Evolutionary conservation across 805 yeast species (phyloP).

Genomic region (Myxozyma sirexii): DNA sequence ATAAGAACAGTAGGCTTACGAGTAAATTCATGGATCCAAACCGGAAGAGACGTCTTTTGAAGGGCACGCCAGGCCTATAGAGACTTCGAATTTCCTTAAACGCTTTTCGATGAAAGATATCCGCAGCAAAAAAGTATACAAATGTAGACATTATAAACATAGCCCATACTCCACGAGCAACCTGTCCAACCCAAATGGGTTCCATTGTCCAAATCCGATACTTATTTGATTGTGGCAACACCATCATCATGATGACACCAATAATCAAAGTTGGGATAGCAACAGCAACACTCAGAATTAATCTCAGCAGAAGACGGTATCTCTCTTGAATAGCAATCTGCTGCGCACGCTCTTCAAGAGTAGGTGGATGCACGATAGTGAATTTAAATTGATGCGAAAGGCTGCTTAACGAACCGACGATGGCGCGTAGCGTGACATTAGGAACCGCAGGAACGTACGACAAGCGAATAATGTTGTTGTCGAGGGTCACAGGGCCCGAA

Average conservation of each 20-base stretch:
- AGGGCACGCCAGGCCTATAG: constrained; percentile 59
- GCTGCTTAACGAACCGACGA: constrained; percentile 54
- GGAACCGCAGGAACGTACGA: constrained; percentile 65
- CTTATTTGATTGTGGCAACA: constrained; percentile 49
- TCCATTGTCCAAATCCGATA: constrained; percentile 59
- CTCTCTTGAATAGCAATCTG: constrained; percentile 55
- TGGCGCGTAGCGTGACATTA: constrained; percentile 56
- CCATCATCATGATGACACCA: constrained; percentile 70
- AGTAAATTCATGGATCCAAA: constrained; percentile 80
- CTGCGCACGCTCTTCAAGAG: constrained; percentile 66
- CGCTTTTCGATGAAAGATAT: constrained; percentile 70
- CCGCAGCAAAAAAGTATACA: constrained; percentile 73
- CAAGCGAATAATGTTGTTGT: constrained; percentile 61
- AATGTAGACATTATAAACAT: constrained; percentile 68
- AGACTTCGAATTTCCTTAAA: constrained; percentile 58
- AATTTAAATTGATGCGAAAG: constrained; percentile 54
- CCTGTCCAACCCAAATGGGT: constrained; percentile 66
- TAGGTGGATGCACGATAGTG: constrained; percentile 54
- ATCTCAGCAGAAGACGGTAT: constrained; percentile 49
- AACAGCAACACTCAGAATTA: constrained; percentile 53
- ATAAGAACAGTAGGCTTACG: constrained; percentile 1
- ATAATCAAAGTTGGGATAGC: constrained; percentile 71
- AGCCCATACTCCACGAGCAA: constrained; percentile 65
- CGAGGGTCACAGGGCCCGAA: constrained; percentile 57
- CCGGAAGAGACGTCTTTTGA: constrained; percentile 58